phyloP scores from a whole-genome alignment of 345 rosid genomes.

The Salix purpurea region DNA sequence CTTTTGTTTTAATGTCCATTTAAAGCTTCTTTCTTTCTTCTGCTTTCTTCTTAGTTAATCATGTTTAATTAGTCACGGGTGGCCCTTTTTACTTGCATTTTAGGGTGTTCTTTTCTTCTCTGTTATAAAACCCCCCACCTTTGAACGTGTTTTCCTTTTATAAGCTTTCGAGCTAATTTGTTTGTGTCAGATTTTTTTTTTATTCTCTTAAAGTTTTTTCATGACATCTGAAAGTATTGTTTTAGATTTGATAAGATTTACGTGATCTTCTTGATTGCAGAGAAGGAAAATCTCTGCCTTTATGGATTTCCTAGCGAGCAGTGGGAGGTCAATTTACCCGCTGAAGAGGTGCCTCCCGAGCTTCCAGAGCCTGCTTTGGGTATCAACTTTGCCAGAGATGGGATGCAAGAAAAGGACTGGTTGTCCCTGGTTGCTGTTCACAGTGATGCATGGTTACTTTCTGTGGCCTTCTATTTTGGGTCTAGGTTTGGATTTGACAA shows the following conservation, averaged over 20 bases:
- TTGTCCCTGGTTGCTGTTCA: constrained; percentile 24
- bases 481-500: constrained; percentile 26
- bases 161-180: neutral
- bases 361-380: constrained; percentile 29
- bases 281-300: constrained; percentile 25
- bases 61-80: neutral
- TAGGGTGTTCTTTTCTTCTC: neutral
- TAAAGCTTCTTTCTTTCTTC: neutral
- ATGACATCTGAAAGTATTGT: neutral
- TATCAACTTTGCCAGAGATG: constrained; percentile 25
- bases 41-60: neutral
- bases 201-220: neutral
- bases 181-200: neutral
- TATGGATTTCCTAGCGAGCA: constrained; percentile 28
- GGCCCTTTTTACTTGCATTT: neutral
- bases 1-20: neutral
- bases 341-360: constrained; percentile 31
- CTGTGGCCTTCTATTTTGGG: constrained; percentile 26
- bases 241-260: neutral
- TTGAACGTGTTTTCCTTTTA: neutral
- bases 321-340: constrained; percentile 28
- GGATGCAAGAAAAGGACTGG: constrained; percentile 29
- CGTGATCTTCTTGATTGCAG: constrained; percentile 4
- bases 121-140: neutral
- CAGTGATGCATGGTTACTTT: constrained; percentile 25